Evolutionary conservation across 257 asterid genomes (phyloP), one percentile per base, ranked within the genome.

Genomic region (Solanum piurae): DNA sequence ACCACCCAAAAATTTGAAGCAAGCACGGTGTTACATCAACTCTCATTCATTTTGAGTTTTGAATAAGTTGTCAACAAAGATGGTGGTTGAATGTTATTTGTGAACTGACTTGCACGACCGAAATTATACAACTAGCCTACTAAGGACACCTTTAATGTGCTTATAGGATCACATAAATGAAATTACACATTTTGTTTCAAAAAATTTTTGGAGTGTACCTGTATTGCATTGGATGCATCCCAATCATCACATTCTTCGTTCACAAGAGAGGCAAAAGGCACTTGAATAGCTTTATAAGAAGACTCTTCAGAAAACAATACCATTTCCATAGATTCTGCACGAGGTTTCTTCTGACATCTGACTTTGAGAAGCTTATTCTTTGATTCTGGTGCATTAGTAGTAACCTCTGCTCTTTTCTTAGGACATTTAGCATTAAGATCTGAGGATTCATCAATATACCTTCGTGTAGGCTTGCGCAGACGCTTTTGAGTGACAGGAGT

Each of bases 381-480:
- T 40, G 90, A 74, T 23, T 88, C 84, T 37, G 89, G 68, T 16
- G 89, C 82, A 11, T 94, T 90, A 77, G 92, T 88, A 60, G 95
- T 88, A 89, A 88, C 69, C 58, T 89, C 95, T 82, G 87, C 91
- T 89, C 88, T 92, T 91, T 86, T 95, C 86, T 87, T 93, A 25
- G 84, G 42, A 86, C 77, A 83, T 88, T 88, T 93, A 20, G 91
- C 87, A 73, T 87, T 87, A 33, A 94, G 92, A 72, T 95, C 96
- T 87, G 91, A 88, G 75, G 94, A 89, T 91, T 94, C 99, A 46
- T 95, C 99, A 87, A 97, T 93, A 89, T 93, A 97, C 92, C 99
- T 95, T 92, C 90, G 94, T 12, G 99, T 96, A 83, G 99, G 99
- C 93, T 92, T 97, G 46, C 99, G 98, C 23, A 94, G 89, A 86